A percentile compares a stretch with the other conserved stretches of the same genome.
Conservation (phyloP, 768 basidiomycete genomes). For the Leccinellum albellum region DNA sequence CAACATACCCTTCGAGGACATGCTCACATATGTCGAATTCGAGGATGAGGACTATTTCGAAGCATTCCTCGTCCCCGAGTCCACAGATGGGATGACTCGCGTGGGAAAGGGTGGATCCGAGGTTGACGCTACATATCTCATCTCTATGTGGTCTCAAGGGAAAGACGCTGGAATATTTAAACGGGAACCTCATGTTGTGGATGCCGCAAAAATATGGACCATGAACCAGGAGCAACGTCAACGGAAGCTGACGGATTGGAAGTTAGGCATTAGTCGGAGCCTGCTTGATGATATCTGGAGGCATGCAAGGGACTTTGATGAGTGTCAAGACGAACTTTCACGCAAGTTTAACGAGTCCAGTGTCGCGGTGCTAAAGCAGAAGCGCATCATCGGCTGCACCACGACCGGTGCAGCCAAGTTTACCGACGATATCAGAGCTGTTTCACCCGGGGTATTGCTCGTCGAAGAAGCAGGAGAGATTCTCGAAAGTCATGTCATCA, state of each 20-base stretch:
- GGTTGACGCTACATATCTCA: slow-evolving; percentile 39
- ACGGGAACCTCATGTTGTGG: slow-evolving; percentile 18
- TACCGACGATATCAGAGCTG: slow-evolving; percentile 41
- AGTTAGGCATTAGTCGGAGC: slow-evolving; percentile 32
- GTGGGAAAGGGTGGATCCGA: slow-evolving; percentile 41
- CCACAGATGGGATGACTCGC: slow-evolving; percentile 42
- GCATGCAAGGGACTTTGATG: slow-evolving; percentile 38
- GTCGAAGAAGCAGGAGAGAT: slow-evolving; percentile 77
- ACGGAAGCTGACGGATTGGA: slow-evolving; percentile 33
- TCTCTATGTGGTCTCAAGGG: slow-evolving; percentile 46
- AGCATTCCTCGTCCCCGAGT: slow-evolving; percentile 43
- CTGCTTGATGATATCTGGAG: slow-evolving; percentile 33
- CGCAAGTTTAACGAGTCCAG: slow-evolving; percentile 35
- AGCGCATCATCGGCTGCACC: slow-evolving; percentile 63
- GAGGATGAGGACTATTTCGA: slow-evolving; percentile 42
- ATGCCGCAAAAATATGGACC: slow-evolving; percentile 35
- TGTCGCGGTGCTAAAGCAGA: slow-evolving; percentile 35
- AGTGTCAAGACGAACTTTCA: slow-evolving; percentile 32
- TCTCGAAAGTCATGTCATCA: slow-evolving; percentile 62
- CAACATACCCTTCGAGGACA: slow-evolving; percentile 21
- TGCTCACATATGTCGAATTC: slow-evolving; percentile 50
- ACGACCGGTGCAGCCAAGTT: slow-evolving; percentile 70
- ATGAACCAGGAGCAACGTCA: slow-evolving; percentile 31
- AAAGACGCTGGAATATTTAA: slow-evolving; percentile 42
- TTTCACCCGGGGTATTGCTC: slow-evolving; percentile 49